Base-by-base conservation (phyloP, 345 rosid species). In the Garcia nutans region DNA sequence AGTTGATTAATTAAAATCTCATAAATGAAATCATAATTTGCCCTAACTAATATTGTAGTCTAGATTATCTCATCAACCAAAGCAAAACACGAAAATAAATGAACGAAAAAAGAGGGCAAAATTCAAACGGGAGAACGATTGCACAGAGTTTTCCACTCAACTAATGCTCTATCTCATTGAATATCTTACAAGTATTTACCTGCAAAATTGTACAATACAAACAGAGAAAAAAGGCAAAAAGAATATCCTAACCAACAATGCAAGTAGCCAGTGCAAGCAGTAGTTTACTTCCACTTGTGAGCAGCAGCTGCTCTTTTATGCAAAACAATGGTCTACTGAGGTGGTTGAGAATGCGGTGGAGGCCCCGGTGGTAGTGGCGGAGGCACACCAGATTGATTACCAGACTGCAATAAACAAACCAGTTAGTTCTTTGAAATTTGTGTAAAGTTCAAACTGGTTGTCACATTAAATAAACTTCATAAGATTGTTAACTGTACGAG, bases 321-420 rank as follows among this genome's bases (percentile, higher is more conserved):
- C 31, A 28, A 44, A 16, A 57, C 49, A 23, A 1, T 22, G 71
- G 47, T 16, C 83, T 82, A 85, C 56, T 82, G 86, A 16, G 81
- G 88, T 15, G 73, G 72, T 74, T 88, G 89, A 45, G 84, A 85
- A 76, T 87, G 94, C 3, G 85, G 86, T 12, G 90, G 88, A 23
- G 90, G 92, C 54, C 93, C 93, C 1, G 90, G 79, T 3, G 89
- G 84, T 0, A 73, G 83, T 0, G 91, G 88, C 5, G 86, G 88
- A 26, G 83, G 86, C 89, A 85, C 71, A 50, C 87, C 88, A 5
- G 90, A 78, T 79, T 89, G 90, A 77, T 73, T 86, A n/a, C 91
- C 88, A 19, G 87, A 82, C 89, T 88, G 86, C 85, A 84, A 68
- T 13, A 50, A 68, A 12, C 23, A 9, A 68, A 33, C 54, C 65